Evolutionary conservation across 2,329 filamentous ascomycete genomes (phyloP).

Genomic region (Fusarium xyrophilum): DNA sequence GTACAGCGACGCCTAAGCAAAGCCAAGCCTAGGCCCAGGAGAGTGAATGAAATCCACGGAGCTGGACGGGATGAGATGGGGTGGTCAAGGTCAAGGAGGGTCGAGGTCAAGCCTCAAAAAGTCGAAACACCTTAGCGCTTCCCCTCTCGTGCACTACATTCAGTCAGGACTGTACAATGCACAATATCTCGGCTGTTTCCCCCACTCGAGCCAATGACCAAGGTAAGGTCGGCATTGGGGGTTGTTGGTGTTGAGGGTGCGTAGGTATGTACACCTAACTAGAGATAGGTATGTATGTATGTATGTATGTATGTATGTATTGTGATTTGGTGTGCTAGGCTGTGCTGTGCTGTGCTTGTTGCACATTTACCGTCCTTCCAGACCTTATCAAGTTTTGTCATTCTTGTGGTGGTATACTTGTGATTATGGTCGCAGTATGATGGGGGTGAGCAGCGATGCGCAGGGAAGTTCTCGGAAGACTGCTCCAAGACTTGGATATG

Average conservation of each 20-base stretch:
- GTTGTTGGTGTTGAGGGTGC: background rate
- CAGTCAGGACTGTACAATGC: background rate
- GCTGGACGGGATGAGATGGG: conserved; percentile 28
- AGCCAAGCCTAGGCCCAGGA: conserved; percentile 18
- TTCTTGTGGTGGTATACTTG: conserved; percentile 5
- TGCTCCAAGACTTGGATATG: conserved; percentile 17
- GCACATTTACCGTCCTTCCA: conserved; percentile 1
- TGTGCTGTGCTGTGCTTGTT: background rate
- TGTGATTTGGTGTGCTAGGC: background rate
- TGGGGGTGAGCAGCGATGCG: conserved; percentile 12
- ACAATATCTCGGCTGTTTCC: conserved; percentile 29
- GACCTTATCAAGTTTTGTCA: background rate
- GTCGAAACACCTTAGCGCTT: conserved; percentile 31
- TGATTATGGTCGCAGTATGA: conserved; percentile 8
- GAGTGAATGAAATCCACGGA: conserved; percentile 23
- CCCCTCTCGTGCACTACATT: conserved; percentile 34
- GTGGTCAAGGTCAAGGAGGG: conserved; percentile 26
- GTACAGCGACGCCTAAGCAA: conserved; percentile 3
- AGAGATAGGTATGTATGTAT: background rate
- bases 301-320: background rate
- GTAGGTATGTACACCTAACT: background rate
- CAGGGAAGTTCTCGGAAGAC: conserved; percentile 21
- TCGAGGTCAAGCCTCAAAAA: conserved; percentile 31
- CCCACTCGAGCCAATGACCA: conserved; percentile 23
- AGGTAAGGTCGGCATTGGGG: background rate